Evolutionary conservation across 75 land plant species (phyloP).

Genomic region (Pinus tabuliformis): DNA sequence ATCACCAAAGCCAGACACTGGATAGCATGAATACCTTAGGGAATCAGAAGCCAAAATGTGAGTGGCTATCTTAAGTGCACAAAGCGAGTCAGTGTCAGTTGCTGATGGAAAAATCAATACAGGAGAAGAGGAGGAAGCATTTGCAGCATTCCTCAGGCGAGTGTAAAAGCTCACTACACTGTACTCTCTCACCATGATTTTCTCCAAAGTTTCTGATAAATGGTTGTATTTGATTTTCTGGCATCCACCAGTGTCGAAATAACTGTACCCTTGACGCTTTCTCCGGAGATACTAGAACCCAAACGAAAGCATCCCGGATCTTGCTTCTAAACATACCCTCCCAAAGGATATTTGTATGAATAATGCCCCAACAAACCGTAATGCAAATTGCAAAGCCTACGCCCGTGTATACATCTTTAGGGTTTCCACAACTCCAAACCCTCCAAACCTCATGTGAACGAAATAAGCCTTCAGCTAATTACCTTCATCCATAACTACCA

Average conservation of each 20-base stretch:
- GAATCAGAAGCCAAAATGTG: constrained; percentile 78
- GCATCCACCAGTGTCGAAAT: not conserved
- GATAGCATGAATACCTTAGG: constrained; percentile 80
- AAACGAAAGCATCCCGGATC: not conserved
- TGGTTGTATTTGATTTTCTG: not conserved
- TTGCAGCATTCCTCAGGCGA: constrained; percentile 48
- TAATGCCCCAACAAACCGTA: not conserved
- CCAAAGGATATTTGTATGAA: not conserved
- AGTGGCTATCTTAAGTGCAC: constrained; percentile 70
- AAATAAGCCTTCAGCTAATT: not conserved
- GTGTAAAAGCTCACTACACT: constrained; percentile 65
- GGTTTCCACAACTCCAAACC: not conserved
- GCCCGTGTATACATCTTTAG: not conserved
- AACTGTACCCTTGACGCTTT: not conserved
- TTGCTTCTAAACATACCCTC: not conserved
- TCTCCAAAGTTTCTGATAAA: not conserved
- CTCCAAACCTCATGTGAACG: not conserved
- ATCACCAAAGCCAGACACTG: constrained; percentile 72
- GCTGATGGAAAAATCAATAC: constrained; percentile 89
- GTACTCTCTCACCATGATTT: constrained; percentile 77
- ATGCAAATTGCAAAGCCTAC: not conserved
- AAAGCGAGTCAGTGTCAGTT: constrained; percentile 81
- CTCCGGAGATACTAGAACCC: not conserved
- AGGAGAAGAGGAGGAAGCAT: constrained; percentile 57
- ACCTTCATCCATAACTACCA: not conserved